Evolutionary conservation across 306 rosid genomes (phyloP).

Genomic region (Glycine latifolia): DNA sequence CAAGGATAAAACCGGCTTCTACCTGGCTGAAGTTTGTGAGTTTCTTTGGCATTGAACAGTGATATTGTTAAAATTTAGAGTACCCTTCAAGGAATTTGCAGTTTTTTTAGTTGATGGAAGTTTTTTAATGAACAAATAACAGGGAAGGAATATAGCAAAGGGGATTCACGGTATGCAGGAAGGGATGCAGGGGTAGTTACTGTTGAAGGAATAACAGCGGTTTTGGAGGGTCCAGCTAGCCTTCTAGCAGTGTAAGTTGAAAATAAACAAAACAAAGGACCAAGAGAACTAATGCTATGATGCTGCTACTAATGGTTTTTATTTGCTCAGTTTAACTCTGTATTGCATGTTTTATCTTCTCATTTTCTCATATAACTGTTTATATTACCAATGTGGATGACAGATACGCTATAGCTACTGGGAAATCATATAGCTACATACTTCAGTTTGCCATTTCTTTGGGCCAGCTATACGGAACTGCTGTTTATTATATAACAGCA

Average conservation of each 20-base stretch:
- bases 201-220: slow-evolving; percentile 80
- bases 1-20: slow-evolving; percentile 74
- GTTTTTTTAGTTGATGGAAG: slow-evolving; percentile 20
- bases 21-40: slow-evolving; percentile 93
- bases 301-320: background rate
- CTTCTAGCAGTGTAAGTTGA: slow-evolving; percentile 82
- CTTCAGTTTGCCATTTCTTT: slow-evolving; percentile 87
- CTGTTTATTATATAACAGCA: slow-evolving; percentile 73
- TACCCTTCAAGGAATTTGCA: background rate
- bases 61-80: background rate
- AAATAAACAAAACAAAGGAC: background rate
- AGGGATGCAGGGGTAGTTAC: slow-evolving; percentile 76
- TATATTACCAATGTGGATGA: slow-evolving; percentile 35
- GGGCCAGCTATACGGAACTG: slow-evolving; percentile 86
- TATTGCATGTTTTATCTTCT: background rate
- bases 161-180: slow-evolving; percentile 89
- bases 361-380: background rate
- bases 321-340: background rate
- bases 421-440: slow-evolving; percentile 77
- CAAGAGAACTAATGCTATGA: slow-evolving; percentile 10
- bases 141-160: slow-evolving; percentile 99
- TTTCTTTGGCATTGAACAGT: background rate
- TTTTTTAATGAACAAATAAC: slow-evolving; percentile 32
- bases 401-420: slow-evolving; percentile 82
- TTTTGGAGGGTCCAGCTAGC: slow-evolving; percentile 87